phyloP scores from a whole-genome alignment of 306 rosid species.

The Malus asiatica region DNA sequence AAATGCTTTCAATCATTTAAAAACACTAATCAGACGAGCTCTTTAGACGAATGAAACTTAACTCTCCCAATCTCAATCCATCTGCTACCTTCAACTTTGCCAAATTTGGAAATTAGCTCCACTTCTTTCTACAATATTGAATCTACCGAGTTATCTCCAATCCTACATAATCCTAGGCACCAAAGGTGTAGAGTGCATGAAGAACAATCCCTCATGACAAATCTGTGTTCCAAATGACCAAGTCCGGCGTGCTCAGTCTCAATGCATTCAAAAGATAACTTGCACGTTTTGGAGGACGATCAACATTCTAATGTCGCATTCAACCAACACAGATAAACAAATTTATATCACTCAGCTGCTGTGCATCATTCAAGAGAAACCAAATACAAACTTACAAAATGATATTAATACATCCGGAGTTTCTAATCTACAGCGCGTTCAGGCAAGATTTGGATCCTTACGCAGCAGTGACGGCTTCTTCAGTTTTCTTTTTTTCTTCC shows the following conservation, averaged over 20 bases:
- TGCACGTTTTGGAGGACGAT: not conserved
- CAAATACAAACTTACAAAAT: constrained; percentile 7
- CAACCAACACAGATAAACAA: constrained; percentile 1
- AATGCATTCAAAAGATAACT: not conserved
- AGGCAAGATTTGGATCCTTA: constrained; percentile 26
- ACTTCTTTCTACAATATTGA: too few species aligned
- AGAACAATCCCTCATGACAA: not conserved
- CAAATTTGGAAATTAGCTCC: too few species aligned
- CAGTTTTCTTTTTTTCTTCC: constrained; percentile 54
- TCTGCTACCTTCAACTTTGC: not conserved
- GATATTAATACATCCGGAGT: constrained; percentile 20
- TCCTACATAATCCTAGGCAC: not conserved
- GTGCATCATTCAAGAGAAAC: not conserved
- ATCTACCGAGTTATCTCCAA: not conserved
- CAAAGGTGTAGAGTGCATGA: not conserved
- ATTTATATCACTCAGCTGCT: not conserved
- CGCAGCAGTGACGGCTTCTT: constrained; percentile 44
- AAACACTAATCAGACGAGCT: too few species aligned
- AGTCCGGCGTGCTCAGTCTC: not conserved
- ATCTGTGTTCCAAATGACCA: too few species aligned
- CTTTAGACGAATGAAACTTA: too few species aligned
- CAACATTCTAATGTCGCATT: not conserved
- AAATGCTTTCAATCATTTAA: too few species aligned
- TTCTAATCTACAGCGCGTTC: constrained; percentile 24
- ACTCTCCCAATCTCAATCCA: not conserved